Conservation (phyloP, 495 filamentous ascomycete genomes). For the Umbilicaria muhlenbergii region DNA sequence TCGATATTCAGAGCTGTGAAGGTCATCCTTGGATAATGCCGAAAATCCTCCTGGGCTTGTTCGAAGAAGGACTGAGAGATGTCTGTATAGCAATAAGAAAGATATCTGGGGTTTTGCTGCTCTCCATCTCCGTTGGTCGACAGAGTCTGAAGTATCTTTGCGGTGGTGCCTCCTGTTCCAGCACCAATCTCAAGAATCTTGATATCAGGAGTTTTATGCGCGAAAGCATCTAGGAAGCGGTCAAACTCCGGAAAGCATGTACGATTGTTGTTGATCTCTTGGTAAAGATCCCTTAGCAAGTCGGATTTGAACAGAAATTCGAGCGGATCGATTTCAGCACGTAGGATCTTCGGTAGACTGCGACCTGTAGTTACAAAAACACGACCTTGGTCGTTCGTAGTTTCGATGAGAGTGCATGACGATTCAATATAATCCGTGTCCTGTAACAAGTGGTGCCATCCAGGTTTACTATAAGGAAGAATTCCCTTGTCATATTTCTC, state of each 20-base stretch:
- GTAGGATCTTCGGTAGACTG: background rate
- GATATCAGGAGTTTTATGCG: conserved; percentile 3
- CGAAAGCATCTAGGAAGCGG: background rate
- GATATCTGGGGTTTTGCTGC: background rate
- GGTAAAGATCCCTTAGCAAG: background rate
- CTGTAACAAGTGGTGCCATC: background rate
- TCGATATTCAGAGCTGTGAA: conserved; percentile 32
- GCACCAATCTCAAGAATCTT: conserved; percentile 1
- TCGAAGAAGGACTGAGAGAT: conserved; percentile 34
- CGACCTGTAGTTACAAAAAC: background rate
- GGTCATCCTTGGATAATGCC: conserved; percentile 19
- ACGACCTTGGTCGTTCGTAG: background rate
- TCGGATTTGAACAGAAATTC: background rate
- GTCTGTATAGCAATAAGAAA: conserved; percentile 23
- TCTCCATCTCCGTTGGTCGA: background rate
- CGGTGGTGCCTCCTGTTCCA: conserved; percentile 1
- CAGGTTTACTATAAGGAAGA: conserved; percentile 1
- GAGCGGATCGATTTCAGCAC: background rate
- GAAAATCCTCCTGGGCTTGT: conserved; percentile 28
- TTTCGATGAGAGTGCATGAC: background rate
- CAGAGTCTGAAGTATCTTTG: background rate
- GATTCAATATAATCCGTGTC: background rate
- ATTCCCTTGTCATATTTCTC: background rate
- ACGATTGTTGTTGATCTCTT: background rate
- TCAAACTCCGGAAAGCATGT: too few relatives aligned